Evolutionary conservation across 2,329 filamentous ascomycete species (phyloP).

Genomic region (Fusarium proliferatum): DNA sequence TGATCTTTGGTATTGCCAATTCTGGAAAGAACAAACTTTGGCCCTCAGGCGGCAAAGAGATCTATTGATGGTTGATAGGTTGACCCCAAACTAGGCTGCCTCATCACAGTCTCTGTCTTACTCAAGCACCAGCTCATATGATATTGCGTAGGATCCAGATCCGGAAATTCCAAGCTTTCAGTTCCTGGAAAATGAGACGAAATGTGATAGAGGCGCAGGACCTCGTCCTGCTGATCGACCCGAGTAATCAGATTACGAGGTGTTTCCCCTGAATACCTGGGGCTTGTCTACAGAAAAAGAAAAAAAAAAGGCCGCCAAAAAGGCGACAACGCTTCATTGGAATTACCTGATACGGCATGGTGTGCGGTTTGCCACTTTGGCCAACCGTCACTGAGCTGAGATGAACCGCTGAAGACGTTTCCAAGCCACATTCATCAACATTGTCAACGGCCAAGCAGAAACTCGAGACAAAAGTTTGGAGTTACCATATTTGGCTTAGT

Average conservation of each 20-base stretch:
- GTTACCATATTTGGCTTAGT: background rate
- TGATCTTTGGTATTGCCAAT: background rate
- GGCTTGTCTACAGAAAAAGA: background rate
- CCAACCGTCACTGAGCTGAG: background rate
- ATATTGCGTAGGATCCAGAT: background rate
- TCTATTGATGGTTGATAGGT: background rate
- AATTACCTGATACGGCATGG: background rate
- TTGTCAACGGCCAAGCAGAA: background rate
- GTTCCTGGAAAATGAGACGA: background rate
- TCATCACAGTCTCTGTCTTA: background rate
- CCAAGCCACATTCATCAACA: background rate
- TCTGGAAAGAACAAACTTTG: background rate
- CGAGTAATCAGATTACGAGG: background rate
- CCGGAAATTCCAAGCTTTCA: background rate
- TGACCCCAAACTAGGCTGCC: background rate
- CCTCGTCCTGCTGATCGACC: background rate
- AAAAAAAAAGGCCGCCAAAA: background rate
- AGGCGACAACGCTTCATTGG: background rate
- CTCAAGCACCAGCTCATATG: background rate
- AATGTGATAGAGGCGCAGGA: background rate
- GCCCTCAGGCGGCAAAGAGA: background rate
- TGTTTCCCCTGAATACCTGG: background rate
- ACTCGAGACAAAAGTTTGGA: background rate
- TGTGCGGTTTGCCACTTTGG: background rate
- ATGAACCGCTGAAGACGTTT: background rate